phyloP scores from a whole-genome alignment of 2,329 filamentous ascomycete species.

The Cordyceps javanica region DNA sequence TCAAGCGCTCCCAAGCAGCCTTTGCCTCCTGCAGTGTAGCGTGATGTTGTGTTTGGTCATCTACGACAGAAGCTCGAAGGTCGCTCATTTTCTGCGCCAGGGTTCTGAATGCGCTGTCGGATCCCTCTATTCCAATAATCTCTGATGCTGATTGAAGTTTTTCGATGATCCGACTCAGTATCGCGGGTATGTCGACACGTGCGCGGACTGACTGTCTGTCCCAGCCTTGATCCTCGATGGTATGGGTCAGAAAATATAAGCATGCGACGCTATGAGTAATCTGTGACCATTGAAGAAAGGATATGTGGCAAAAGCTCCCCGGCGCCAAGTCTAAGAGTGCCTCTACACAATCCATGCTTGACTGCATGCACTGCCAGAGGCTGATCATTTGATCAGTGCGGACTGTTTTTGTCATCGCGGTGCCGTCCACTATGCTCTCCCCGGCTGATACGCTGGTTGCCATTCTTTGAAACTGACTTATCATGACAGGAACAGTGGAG shows the following conservation, averaged over 20 bases:
- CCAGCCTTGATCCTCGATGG: not conserved
- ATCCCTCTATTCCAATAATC: not conserved
- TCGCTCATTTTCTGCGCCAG: not conserved
- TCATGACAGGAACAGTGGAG: not conserved
- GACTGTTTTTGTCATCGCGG: not conserved
- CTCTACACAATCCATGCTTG: not conserved
- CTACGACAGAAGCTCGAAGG: not conserved
- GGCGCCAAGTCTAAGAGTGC: not conserved
- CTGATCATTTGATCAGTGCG: not conserved
- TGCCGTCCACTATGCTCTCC: not conserved
- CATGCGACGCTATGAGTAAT: not conserved
- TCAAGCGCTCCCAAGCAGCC: not conserved
- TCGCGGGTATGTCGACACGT: not conserved
- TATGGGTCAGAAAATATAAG: not conserved
- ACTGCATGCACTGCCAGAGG: not conserved
- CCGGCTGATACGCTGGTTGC: not conserved
- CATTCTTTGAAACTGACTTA: not conserved
- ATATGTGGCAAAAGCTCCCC: not conserved
- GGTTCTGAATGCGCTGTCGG: not conserved
- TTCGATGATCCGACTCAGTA: not conserved
- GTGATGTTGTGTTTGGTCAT: not conserved
- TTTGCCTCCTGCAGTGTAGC: not conserved
- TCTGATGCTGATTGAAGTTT: not conserved
- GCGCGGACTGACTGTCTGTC: not conserved
- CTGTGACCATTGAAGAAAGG: conserved; percentile 1